phyloP scores from a whole-genome alignment of 495 filamentous ascomycete genomes.

The Jackrogersella multiformis region DNA sequence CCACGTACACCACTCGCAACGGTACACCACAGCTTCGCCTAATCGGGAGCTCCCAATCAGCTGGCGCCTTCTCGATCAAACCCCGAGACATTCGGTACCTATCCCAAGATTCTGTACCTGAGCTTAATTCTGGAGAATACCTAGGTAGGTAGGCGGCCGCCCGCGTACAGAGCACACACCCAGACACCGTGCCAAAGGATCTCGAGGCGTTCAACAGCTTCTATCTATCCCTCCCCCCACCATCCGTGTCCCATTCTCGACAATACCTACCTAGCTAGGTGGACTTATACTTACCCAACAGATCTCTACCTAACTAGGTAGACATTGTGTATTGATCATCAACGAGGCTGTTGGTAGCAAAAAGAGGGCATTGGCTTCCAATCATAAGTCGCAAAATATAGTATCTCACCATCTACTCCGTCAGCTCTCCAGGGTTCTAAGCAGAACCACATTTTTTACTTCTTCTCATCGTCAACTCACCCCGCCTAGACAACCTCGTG shows the following conservation, averaged over 20 bases:
- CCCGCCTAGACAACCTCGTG: conserved; percentile 14
- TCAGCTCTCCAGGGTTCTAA: not conserved
- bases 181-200: conserved; percentile 18
- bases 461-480: not conserved
- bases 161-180: conserved; percentile 23
- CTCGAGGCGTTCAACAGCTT: conserved; percentile 18
- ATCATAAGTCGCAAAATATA: conserved; percentile 19
- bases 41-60: conserved; percentile 39
- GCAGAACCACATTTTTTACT: not conserved
- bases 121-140: conserved; percentile 20
- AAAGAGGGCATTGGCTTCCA: not conserved
- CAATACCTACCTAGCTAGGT: too few relatives aligned
- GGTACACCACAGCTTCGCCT: conserved; percentile 40
- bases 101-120: conserved; percentile 38
- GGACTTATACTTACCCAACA: conserved; percentile 2
- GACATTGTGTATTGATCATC: conserved; percentile 1
- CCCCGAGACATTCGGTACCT: conserved; percentile 39
- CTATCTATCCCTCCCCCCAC: conserved; percentile 16
- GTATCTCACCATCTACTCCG: not conserved
- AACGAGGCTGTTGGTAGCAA: conserved; percentile 7
- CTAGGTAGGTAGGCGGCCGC: conserved; percentile 25
- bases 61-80: conserved; percentile 31
- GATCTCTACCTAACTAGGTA: conserved; percentile 1
- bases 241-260: conserved; percentile 24
- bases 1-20: conserved; percentile 27